Evolutionary conservation across 352 stramenopile genomes (phyloP).

Genomic region (Globisporangium nodosum): DNA sequence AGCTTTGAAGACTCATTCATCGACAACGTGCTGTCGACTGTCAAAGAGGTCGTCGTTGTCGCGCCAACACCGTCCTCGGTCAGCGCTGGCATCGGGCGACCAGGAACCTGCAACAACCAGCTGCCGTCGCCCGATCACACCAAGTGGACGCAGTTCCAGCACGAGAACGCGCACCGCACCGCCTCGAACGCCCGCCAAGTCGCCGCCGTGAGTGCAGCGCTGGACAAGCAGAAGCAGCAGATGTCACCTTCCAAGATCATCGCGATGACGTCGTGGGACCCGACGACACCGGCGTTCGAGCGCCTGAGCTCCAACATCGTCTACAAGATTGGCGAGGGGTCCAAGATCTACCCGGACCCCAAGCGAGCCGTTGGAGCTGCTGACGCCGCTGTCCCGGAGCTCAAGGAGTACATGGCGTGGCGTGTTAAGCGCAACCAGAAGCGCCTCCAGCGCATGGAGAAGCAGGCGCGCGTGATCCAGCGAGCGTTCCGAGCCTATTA

Average conservation of each 20-base stretch:
- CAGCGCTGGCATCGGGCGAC: slow-evolving; percentile 3
- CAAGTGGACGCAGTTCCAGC: slow-evolving; percentile 40
- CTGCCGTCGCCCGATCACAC: slow-evolving; percentile 22
- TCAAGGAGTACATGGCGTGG: slow-evolving; percentile 96
- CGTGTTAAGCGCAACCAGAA: slow-evolving; percentile 92
- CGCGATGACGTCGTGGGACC: slow-evolving; percentile 50
- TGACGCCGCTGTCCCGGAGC: slow-evolving; percentile 45
- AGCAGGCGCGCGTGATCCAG: slow-evolving; percentile 85
- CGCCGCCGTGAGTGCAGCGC: neutral
- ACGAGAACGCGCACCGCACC: slow-evolving; percentile 20
- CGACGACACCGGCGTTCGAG: slow-evolving; percentile 81
- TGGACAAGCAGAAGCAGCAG: neutral
- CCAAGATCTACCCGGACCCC: slow-evolving; percentile 82
- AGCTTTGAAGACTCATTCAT: slow-evolving; percentile 89
- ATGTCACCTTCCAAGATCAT: slow-evolving; percentile 24
- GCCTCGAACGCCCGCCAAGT: neutral
- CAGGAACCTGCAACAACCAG: slow-evolving; percentile 20
- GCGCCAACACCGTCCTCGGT: slow-evolving; percentile 2
- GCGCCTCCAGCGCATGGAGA: slow-evolving; percentile 82
- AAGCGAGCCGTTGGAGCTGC: neutral
- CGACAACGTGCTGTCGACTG: slow-evolving; percentile 70
- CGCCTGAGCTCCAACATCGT: slow-evolving; percentile 80
- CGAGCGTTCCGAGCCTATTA: slow-evolving; percentile 86
- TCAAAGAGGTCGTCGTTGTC: slow-evolving; percentile 33
- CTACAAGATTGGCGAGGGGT: slow-evolving; percentile 77